A percentile compares a stretch with the other conserved stretches of the same genome.
phyloP scores from a whole-genome alignment of 768 basidiomycete species.

The Nidularia pulvinata region DNA sequence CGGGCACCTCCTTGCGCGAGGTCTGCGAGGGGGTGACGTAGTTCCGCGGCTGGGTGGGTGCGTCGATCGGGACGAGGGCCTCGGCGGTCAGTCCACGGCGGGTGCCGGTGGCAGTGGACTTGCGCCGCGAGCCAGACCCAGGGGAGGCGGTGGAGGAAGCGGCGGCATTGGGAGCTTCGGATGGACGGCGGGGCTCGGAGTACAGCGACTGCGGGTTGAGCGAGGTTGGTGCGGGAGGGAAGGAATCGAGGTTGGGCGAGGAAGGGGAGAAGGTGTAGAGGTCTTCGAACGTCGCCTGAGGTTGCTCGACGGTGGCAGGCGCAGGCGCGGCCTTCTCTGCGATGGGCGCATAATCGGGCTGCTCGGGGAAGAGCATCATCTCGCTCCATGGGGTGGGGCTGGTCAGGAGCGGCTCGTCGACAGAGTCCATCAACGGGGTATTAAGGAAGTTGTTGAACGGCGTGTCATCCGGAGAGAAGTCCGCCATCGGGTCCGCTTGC shows the following conservation, averaged over 20 bases:
- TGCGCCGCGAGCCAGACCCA: slow-evolving; percentile 23
- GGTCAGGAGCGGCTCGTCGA: slow-evolving; percentile 14
- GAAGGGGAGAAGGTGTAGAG: slow-evolving; percentile 51
- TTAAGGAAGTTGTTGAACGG: slow-evolving; percentile 32
- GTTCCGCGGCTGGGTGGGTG: slow-evolving; percentile 72
- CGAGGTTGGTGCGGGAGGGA: neutral
- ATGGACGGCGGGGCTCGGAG: neutral
- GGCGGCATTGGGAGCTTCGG: neutral
- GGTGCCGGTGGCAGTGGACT: slow-evolving; percentile 54
- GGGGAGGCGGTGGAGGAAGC: neutral
- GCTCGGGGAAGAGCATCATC: neutral
- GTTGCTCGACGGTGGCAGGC: neutral
- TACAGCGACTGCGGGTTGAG: neutral
- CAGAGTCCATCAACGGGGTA: slow-evolving; percentile 29
- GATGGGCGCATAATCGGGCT: slow-evolving; percentile 3
- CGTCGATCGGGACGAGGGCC: slow-evolving; percentile 65
- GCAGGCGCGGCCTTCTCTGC: too few relatives aligned
- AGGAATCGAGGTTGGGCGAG: slow-evolving; percentile 2
- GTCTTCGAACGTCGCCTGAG: slow-evolving; percentile 9
- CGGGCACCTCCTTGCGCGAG: slow-evolving; percentile 73
- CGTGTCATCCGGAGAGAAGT: slow-evolving; percentile 31
- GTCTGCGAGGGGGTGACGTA: slow-evolving; percentile 68
- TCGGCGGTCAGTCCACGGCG: slow-evolving; percentile 67
- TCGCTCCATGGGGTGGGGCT: slow-evolving; percentile 6
- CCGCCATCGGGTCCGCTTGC: neutral